These are phyloP conservation scores for Phylloporus arenicola DNA, from an alignment of 768 basidiomycete species.

Conservation along the genomic window DNA sequence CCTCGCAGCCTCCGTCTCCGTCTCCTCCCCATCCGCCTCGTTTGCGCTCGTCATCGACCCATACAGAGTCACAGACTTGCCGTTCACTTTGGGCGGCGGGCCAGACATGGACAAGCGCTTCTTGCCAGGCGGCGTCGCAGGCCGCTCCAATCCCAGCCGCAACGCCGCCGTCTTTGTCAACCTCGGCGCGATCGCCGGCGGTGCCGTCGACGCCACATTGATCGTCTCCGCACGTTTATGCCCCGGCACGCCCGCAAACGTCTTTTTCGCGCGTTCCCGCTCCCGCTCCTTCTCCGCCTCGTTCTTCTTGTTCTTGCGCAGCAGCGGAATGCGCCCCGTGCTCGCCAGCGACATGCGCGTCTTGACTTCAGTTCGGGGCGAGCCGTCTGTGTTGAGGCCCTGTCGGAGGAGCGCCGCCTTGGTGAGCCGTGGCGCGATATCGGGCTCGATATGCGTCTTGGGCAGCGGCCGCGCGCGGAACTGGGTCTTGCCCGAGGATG, in stretches of 20 bases:
- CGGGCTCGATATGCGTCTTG: constrained; percentile 51
- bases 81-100: constrained; percentile 9
- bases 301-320: constrained; percentile 26
- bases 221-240: constrained; percentile 72
- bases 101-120: constrained; percentile 34
- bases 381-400: constrained; percentile 43
- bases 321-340: constrained; percentile 27
- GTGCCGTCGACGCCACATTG: constrained; percentile 65
- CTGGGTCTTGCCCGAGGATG: constrained; percentile 39
- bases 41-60: constrained; percentile 15
- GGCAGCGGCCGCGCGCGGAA: constrained; percentile 73
- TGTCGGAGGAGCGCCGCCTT: constrained; percentile 69
- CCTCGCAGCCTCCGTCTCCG: constrained; percentile 21
- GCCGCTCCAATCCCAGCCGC: constrained; percentile 48
- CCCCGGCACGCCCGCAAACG: constrained; percentile 75
- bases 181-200: constrained; percentile 65
- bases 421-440: constrained; percentile 73
- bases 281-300: constrained; percentile 48
- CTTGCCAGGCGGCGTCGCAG: constrained; percentile 36
- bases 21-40: constrained; percentile 27
- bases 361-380: constrained; percentile 13
- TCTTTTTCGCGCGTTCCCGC: constrained; percentile 56
- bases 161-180: constrained; percentile 74
- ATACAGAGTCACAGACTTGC: constrained; percentile 9
- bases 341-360: constrained; percentile 32